Conservation (phyloP, 306 rosid species). For the Ochetophila trinervis region DNA sequence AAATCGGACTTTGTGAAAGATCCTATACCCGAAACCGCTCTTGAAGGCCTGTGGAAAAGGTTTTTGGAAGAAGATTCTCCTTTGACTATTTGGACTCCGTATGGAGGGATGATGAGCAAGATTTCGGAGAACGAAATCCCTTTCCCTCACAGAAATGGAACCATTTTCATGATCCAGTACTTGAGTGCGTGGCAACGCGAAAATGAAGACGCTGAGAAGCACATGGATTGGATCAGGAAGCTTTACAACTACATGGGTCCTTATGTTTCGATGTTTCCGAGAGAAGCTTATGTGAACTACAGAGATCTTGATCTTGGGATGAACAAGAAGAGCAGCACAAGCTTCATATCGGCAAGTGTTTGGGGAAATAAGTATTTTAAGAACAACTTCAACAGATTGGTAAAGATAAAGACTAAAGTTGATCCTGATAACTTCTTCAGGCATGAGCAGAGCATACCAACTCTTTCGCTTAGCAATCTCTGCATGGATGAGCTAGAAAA, state of each 20-base stretch:
- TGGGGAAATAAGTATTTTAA: conserved; percentile 84
- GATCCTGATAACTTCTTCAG: conserved; percentile 88
- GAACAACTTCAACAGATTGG: conserved; percentile 60
- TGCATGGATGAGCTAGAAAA: too few species aligned
- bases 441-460: conserved; percentile 90
- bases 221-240: conserved; percentile 69
- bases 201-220: not conserved
- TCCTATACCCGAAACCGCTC: conserved; percentile 5
- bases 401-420: conserved; percentile 54
- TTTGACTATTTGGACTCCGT: conserved; percentile 1
- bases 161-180: conserved; percentile 4
- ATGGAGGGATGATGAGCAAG: conserved; percentile 22
- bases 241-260: conserved; percentile 72
- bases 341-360: conserved; percentile 42
- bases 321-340: conserved; percentile 49
- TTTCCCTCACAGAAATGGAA: conserved; percentile 23
- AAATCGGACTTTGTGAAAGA: conserved; percentile 4
- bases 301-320: conserved; percentile 87
- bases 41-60: not conserved
- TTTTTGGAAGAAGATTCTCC: not conserved
- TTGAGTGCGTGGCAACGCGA: not conserved
- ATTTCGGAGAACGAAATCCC: conserved; percentile 10
- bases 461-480: conserved; percentile 33
- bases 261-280: conserved; percentile 64
- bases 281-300: conserved; percentile 79